These are phyloP conservation scores for Licmophora abbreviata DNA, from an alignment of 108 stramenopile species.

Conservation along the genomic window DNA sequence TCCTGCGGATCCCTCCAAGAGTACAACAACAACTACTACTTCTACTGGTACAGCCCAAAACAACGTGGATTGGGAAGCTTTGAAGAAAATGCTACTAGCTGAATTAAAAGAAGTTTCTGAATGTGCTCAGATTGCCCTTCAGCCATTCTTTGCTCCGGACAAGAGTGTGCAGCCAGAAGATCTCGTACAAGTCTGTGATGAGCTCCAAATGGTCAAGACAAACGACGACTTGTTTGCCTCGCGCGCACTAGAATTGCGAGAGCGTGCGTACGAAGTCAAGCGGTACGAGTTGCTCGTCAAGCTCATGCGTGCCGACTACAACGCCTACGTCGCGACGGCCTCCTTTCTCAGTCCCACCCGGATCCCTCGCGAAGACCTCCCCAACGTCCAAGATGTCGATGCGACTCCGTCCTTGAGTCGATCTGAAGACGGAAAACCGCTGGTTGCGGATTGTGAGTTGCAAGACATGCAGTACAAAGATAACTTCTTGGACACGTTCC, in stretches of 20 bases:
- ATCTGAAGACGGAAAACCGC: conserved; percentile 21
- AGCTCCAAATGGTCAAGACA: conserved; percentile 26
- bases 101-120: conserved; percentile 29
- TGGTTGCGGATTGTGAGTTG: conserved; percentile 68
- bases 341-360: conserved; percentile 67
- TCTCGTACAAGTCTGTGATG: conserved; percentile 61
- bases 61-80: conserved; percentile 1
- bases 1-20: neutral
- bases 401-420: neutral
- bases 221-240: conserved; percentile 11
- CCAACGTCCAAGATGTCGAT: conserved; percentile 70
- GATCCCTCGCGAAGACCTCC: conserved; percentile 47
- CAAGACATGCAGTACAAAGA: conserved; percentile 50
- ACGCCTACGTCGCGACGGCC: conserved; percentile 69
- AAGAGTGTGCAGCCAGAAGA: conserved; percentile 28
- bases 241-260: conserved; percentile 21
- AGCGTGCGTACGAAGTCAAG: conserved; percentile 40
- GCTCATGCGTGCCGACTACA: conserved; percentile 47
- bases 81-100: neutral
- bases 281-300: conserved; percentile 59
- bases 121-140: conserved; percentile 11
- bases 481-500: conserved; percentile 43
- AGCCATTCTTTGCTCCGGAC: conserved; percentile 12
- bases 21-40: neutral
- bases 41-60: neutral